Base-by-base conservation (phyloP, 345 rosid genomes). In the Gossypium sturtianum region DNA sequence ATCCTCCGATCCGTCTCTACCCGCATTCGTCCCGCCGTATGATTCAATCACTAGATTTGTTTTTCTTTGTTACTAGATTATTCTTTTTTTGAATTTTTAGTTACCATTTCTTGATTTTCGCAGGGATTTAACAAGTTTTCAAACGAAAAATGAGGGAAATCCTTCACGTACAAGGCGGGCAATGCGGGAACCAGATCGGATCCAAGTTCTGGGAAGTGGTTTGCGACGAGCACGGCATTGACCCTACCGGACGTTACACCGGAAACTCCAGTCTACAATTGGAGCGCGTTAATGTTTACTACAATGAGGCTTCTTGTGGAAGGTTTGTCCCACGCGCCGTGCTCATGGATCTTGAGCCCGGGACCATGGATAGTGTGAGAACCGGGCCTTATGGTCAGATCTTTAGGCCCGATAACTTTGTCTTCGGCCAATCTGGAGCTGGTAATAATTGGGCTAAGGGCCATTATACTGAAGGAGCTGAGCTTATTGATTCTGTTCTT, bases 181-280 rank as follows among this genome's bases (percentile, higher is more conserved):
- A 56, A 56, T 56, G 60, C 60, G 60, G 60, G 60, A 56, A 56
- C 27, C 60, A 56, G 60, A 56, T 56, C 13, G 60, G 60, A 56
- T 56, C 60, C 60, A 56, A 56, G 60, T 56, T 56, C 60, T 56
- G 60, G 60, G 60, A 56, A 56, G 60, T 56, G 60, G 60, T 56
- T 56, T 56, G 60, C 60, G 60, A 56, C 13, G 60, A 56, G 12
- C 60, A 56, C 60, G 60, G 60, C 60, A 56, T 56, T 19, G 60
- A 56, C 9, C 60, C 60, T 1, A 56, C 25, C 60, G 60, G 60
- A 2, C 60, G 60, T 3, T 56, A 20, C 13, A 12, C 12, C 25
- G 60, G 60, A 9, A 56, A 56, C 60, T 56, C 60, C 60, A 23
- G 20, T 20, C 60, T 20, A 11, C 60, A 56, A 10, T 20, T 56